phyloP scores from a whole-genome alignment of 805 yeast genomes.

The Ogataea naganishii region DNA sequence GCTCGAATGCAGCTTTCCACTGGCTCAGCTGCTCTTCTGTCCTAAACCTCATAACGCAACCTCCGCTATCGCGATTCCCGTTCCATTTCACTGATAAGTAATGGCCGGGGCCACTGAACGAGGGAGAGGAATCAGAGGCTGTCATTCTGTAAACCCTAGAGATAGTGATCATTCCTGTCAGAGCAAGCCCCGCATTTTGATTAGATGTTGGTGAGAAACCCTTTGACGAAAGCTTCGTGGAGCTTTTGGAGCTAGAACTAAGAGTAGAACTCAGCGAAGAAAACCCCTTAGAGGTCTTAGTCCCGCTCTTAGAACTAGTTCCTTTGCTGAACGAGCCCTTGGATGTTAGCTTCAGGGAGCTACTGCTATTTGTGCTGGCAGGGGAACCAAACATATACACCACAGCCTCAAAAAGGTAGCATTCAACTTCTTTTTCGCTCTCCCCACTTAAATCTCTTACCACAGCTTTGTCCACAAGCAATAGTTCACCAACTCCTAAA shows the following conservation, averaged over 20 bases:
- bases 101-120: conserved; percentile 36
- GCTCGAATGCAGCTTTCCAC: conserved; percentile 67
- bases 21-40: conserved; percentile 76
- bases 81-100: conserved; percentile 67
- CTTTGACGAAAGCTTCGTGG: conserved; percentile 22
- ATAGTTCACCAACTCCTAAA: conserved; percentile 74
- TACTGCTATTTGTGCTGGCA: too few relatives aligned
- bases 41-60: conserved; percentile 71
- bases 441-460: conserved; percentile 47
- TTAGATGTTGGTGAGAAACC: conserved; percentile 6
- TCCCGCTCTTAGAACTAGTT: too few relatives aligned
- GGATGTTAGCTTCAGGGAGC: background rate
- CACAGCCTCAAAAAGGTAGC: conserved; percentile 72
- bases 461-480: conserved; percentile 64
- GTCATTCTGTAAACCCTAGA: conserved; percentile 17
- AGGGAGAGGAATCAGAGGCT: conserved; percentile 21
- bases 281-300: too few relatives aligned
- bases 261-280: too few relatives aligned
- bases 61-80: conserved; percentile 82
- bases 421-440: conserved; percentile 79
- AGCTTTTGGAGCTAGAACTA: too few relatives aligned
- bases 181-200: conserved; percentile 11
- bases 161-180: conserved; percentile 23
- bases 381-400: too few relatives aligned
- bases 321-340: too few relatives aligned